A percentile compares a stretch with the other conserved stretches of the same genome.
phyloP scores from a whole-genome alignment of 805 yeast genomes.

The Metschnikowia koreensis region DNA sequence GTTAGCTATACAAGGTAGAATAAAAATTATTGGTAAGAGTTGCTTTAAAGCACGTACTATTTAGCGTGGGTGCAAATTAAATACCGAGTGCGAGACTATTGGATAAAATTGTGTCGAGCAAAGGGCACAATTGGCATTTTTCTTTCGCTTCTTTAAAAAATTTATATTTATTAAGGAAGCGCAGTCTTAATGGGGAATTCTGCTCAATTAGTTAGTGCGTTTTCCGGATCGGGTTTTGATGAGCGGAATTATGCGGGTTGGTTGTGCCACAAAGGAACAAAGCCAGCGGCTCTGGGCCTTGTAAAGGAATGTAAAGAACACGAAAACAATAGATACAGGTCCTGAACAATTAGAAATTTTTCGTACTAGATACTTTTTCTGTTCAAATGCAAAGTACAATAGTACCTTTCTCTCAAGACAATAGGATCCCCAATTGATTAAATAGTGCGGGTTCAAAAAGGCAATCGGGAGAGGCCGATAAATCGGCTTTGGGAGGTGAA shows the following conservation, averaged over 20 bases:
- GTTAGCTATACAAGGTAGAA: too few relatives aligned
- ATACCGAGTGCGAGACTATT: too few relatives aligned
- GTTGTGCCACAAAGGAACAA: neutral
- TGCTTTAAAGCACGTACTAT: too few relatives aligned
- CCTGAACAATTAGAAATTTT: neutral
- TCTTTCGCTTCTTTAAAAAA: too few relatives aligned
- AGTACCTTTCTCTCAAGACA: neutral
- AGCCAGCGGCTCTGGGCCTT: neutral
- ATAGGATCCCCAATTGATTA: slow-evolving; percentile 13
- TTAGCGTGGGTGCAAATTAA: too few relatives aligned
- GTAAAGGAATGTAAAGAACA: neutral
- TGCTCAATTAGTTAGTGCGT: neutral
- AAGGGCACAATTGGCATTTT: too few relatives aligned
- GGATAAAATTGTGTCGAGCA: too few relatives aligned
- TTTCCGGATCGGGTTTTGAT: neutral
- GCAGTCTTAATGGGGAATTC: neutral
- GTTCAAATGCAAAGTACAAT: neutral
- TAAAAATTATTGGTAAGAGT: too few relatives aligned
- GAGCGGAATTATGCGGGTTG: too few relatives aligned
- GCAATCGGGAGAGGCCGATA: slow-evolving; percentile 26
- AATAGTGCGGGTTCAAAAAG: neutral
- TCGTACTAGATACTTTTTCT: neutral
- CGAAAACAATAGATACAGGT: too few relatives aligned
- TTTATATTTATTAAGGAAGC: neutral
- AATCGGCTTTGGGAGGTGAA: neutral